Evolutionary conservation across 345 rosid genomes (phyloP), one percentile per base, ranked within the genome.

Genomic region (Clarkia xantiana): DNA sequence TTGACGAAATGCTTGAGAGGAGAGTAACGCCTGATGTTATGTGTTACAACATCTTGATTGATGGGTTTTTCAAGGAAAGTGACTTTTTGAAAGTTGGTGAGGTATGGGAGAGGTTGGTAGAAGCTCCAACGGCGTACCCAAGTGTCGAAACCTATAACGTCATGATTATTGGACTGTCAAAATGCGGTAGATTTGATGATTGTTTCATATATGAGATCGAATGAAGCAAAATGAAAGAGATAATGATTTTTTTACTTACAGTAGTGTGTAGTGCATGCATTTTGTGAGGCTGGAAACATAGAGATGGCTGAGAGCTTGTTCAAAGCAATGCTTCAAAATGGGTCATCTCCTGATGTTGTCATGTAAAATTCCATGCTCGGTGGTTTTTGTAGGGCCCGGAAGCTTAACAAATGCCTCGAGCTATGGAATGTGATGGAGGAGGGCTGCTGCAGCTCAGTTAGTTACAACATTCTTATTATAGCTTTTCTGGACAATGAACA

Each of bases 121-220:
- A 54, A 64, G 76, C 59, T 18, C 44, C 79, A 9, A 59, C 59
- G 7, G 77, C 72, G 53, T 91, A 62, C 63, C 94, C 96, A 1
- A 84, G 76, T 73, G 81, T 79, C 10, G 76, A 68, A 58, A 77
- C 89, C 42, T 86, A 91, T 55, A 90, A 83, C 61, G 64, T 81
- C 42, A 81, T 90, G 96, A 83, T 86, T 47, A 76, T 58, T 65
- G 94, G 90, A 45, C 68, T 86, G 63, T 81, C 82, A 55, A 84
- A 80, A 54, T 78, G 90, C 42, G 80, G 82, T 39, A 78, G 63
- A 62, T 59, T 76, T 39, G 78, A 80, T 51, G 86, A 81, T 68
- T 60, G 85, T 44, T 63, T 84, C 65, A 71, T 57, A 66, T 84
- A 20, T 91, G 89, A 89, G 75, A 78, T 52, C 80, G 93, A 63